Evolutionary conservation across 441 rosid species (phyloP), one percentile per base, ranked within the genome.

Genomic region (Capsella rubella): DNA sequence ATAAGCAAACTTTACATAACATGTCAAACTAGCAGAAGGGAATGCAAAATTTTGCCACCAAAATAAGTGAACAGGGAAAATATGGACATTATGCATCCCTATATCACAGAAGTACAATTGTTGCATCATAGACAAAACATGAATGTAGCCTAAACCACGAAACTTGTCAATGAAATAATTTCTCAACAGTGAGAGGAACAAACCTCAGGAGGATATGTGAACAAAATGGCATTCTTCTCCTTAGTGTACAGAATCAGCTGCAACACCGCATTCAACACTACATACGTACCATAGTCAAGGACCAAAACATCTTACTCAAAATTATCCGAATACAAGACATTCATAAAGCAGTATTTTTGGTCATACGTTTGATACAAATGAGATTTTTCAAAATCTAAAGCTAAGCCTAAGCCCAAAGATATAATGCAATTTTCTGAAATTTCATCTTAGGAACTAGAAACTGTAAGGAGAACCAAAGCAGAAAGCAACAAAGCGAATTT

Each of bases 201-300:
- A 68, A 87, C 99, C 82, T 80, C 84, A 47, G 84, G 99, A 66
- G 99, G 95, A 84, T 92, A 89, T 15, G 99, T 95, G 77, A 90
- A 93, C 69, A 95, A 72, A 21, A 95, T 88, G 0, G 97, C 97
- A 29, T 92, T 86, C 91, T 92, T 95, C 81, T 95, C 99, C 85
- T 92, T 95, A 13, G 86, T 78, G 80, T 87, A 84, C 65, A 85
- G 79, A 78, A 95, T 82, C 84, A 95, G 88, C 91, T 92, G 99
- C 89, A 92, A 76, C 77, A 91, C 39, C 56, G 72, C 95, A 75
- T 95, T 90, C 86, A 89, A 73, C 72, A 88, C 81, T 46, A 78
- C 81, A 78, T 72, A 78, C 77, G 51, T 78, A 25, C 54, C 49
- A 67, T 66, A 67, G 81, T 78, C 81, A 78, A 72, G 65, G 32